These are phyloP conservation scores for Trichoderma aggressivum DNA, from an alignment of 2,329 filamentous ascomycete species.

Conservation along the genomic window DNA sequence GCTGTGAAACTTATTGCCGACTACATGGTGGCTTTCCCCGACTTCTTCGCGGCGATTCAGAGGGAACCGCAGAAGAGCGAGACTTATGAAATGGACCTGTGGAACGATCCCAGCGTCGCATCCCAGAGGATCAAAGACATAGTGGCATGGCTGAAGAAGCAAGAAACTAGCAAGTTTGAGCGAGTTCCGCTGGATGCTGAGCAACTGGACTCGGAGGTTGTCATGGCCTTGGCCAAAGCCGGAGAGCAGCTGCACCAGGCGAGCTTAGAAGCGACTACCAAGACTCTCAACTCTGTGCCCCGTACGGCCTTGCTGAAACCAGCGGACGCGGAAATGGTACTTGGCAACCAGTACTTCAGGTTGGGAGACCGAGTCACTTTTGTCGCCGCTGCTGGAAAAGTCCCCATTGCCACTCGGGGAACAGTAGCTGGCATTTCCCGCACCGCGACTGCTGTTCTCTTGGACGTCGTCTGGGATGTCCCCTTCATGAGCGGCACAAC, in stretches of 20 bases:
- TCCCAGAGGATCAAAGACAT: conserved; percentile 88
- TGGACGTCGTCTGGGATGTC: conserved; percentile 91
- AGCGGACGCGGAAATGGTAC: conserved; percentile 89
- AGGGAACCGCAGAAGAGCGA: conserved; percentile 81
- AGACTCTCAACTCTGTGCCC: conserved; percentile 76
- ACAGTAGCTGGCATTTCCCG: conserved; percentile 94
- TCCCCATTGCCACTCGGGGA: conserved; percentile 86
- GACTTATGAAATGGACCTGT: conserved; percentile 81
- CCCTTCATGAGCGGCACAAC: conserved; percentile 98
- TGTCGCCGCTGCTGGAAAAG: conserved; percentile 86
- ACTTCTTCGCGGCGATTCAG: conserved; percentile 89
- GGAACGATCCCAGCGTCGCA: conserved; percentile 67
- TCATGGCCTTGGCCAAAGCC: conserved; percentile 73
- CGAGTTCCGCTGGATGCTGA: conserved; percentile 94
- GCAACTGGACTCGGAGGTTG: conserved; percentile 88
- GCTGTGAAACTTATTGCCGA: conserved; percentile 76
- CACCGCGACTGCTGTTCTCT: conserved; percentile 73
- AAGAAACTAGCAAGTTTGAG: conserved; percentile 90
- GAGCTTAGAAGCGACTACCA: conserved; percentile 54
- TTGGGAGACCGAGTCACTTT: conserved; percentile 93
- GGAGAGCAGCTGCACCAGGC: conserved; percentile 61
- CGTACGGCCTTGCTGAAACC: conserved; percentile 87
- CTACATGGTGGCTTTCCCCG: conserved; percentile 92
- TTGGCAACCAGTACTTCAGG: conserved; percentile 77
- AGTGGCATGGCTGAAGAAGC: conserved; percentile 83